Percentiles rank a stretch among this genome's conserved stretches.
Conservation (phyloP, 805 yeast genomes). For the Metschnikowia cubensis region DNA sequence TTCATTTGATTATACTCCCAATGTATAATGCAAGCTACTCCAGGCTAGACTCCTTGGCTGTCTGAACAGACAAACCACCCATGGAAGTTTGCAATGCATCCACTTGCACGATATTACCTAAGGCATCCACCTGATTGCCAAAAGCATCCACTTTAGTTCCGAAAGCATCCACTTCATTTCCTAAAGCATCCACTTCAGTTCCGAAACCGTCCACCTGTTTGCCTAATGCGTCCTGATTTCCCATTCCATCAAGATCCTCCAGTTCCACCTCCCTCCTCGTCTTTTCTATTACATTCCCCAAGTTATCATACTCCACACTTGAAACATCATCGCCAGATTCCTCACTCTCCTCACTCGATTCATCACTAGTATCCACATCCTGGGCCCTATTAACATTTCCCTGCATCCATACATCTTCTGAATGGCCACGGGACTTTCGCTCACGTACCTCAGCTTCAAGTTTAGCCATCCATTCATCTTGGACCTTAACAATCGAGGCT, state of each 20-base stretch:
- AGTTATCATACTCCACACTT: conserved; percentile 13
- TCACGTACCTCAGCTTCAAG: conserved; percentile 64
- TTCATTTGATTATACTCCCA: too few species aligned
- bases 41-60: too few species aligned
- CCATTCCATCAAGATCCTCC: too few species aligned
- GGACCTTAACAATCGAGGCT: conserved; percentile 66
- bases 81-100: too few species aligned
- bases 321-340: conserved; percentile 16
- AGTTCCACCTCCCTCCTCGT: neutral
- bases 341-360: neutral
- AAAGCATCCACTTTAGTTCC: too few species aligned
- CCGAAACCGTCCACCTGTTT: neutral
- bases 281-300: conserved; percentile 20
- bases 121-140: too few species aligned
- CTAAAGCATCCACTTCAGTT: too few species aligned
- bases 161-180: too few species aligned
- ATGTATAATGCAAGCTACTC: too few species aligned
- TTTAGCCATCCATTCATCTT: conserved; percentile 66
- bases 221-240: neutral
- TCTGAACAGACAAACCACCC: too few species aligned
- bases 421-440: conserved; percentile 50
- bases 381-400: conserved; percentile 65
- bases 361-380: conserved; percentile 6
- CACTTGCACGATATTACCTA: too few species aligned
- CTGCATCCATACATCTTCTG: conserved; percentile 68